phyloP scores from a whole-genome alignment of 140 eudicot genomes.

The Stevia rebaudiana region DNA sequence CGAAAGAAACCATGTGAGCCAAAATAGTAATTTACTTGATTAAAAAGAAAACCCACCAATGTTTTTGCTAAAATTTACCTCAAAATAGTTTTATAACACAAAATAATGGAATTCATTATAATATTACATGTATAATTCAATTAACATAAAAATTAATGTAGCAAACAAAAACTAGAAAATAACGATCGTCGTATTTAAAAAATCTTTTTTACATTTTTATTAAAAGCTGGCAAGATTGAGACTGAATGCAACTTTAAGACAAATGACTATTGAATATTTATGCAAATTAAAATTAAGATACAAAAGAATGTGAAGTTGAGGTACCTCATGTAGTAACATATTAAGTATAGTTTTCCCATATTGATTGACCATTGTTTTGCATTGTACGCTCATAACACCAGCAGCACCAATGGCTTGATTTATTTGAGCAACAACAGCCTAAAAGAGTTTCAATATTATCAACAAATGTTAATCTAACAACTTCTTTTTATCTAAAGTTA shows the following conservation, averaged over 20 bases:
- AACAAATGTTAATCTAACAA: neutral
- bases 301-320: neutral
- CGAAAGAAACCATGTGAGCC: no score
- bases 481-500: neutral
- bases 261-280: no score
- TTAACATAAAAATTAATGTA: neutral
- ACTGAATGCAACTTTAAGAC: neutral
- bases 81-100: neutral
- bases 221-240: no score
- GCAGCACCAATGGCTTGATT: constrained; percentile 88
- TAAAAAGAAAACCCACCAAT: no score
- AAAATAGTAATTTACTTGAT: no score
- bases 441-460: constrained; percentile 14
- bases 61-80: neutral
- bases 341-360: constrained; percentile 70
- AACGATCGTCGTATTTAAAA: neutral
- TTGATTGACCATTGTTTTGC: constrained; percentile 63
- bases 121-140: neutral
- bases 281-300: neutral
- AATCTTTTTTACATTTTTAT: no score
- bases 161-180: neutral
- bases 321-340: constrained; percentile 57
- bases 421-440: constrained; percentile 58
- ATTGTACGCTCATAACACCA: constrained; percentile 72
- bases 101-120: neutral